Base-by-base conservation (phyloP, 495 filamentous ascomycete genomes). In the Podospora anserina region DNA sequence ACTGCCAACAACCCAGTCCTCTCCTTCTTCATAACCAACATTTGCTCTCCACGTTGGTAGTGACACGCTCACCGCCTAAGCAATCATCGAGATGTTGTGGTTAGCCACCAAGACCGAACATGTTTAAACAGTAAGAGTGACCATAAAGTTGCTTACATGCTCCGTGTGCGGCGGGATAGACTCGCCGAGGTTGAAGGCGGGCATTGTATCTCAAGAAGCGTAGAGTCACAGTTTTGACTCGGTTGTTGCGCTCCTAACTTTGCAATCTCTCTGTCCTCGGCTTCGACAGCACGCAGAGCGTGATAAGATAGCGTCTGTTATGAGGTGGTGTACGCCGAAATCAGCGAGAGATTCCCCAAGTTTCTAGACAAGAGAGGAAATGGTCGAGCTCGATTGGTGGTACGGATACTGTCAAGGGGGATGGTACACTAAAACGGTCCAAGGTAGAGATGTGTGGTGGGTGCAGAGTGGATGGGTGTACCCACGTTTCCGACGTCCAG, bases 11-110 rank as follows among this genome's bases (percentile, higher is more conserved):
- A 99, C 90, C 91, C 92, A 94, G 65, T 88, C 83, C 75, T 95
- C 85, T 32, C 93, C 94, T 78, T 98, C 92, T 78, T 98, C 95
- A 71, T 99, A 99, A 2, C 86, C 95, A 28, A 98, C 82, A 75
- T 94, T 97, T 56, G 93, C 81, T 70, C 82, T 87, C 95, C 95
- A 99, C 82, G 94, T 95, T 58, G 95, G 95, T 39, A 99, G 83
- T 3, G 96, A 98, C 23, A 97, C 93, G 76, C 94, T 97, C 68
- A 98, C 92, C 61, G 95, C 96, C 94, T 98, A 56, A 64, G 53
- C 2, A 28, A 13, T 20, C 23, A 61, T 26, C 5, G 0, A 30
- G 6, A 26, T 15, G 59, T 32, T 16, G 49, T 53, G 68, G 28
- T 53, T 4, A 57, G 57, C 5, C 7, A 54, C 28, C 27, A 0